Base-by-base conservation (phyloP, 2,329 filamentous ascomycete genomes). In the Fusarium xyrophilum region DNA sequence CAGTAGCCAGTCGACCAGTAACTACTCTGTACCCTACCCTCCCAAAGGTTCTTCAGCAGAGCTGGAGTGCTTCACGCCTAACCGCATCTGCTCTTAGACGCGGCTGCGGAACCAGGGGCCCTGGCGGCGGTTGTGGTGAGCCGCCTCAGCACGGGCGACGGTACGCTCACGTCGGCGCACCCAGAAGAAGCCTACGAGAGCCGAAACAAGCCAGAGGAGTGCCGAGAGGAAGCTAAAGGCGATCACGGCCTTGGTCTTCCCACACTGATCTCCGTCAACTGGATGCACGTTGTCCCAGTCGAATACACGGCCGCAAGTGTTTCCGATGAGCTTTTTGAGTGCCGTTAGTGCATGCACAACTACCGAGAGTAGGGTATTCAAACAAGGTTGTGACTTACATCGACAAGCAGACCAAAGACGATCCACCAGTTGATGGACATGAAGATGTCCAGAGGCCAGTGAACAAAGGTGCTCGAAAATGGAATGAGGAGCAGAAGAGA, bases 151-250 rank as follows among this genome's bases (percentile, higher is more conserved):
- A 17, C 69, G 65, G 36, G 76, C 71, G 27, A 78, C 80, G 60
- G 77, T 80, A 28, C 67, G 68, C 64, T 78, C 76, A 32, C 74
- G 77, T 64, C 80, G 79, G 61, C 80, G 82, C 23, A 84, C 80
- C 85, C 85, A 87, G 75, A 85, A 81, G 70, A 86, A 75, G 46
- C 84, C 86, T 43, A 92, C 74, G 23, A 90, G 73, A 19, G 84
- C 85, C 47, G 88, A 91, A 15, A 82, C 85, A 40, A 93, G 84
- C 91, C 91, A 93, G 74, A 89, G 82, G 69, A 91, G 83, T 57
- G 89, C 89, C 5, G 88, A 89, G 56, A 93, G 78, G 79, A 93
- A 93, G 50, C 84, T 81, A 74, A 93, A 93, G 7, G 90, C 90
- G 71, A 92, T 85, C 65, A 87, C 83, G 40, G 91, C 87, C 79